phyloP scores from a whole-genome alignment of 257 asterid species.

The Primulina tabacum region DNA sequence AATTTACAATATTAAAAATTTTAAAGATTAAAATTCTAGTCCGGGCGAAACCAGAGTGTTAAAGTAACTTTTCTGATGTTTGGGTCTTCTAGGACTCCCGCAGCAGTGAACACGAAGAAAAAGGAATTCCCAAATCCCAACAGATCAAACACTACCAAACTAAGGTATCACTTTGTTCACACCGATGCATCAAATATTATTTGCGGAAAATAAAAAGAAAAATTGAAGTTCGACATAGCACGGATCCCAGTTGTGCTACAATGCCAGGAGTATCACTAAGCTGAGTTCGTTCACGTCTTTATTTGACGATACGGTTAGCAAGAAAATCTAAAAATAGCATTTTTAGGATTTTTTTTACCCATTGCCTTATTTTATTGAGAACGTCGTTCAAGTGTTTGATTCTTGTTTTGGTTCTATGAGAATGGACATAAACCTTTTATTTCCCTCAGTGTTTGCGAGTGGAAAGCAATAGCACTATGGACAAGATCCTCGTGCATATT shows the following conservation, averaged over 20 bases:
- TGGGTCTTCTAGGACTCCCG: no score
- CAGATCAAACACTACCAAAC: no score
- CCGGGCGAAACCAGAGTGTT: no score
- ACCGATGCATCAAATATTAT: no score
- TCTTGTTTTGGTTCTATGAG: constrained; percentile 5
- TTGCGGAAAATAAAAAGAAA: no score
- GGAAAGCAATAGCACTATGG: background rate
- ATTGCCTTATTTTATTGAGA: background rate
- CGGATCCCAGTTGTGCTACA: background rate
- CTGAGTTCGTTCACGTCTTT: background rate
- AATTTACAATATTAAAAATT: no score
- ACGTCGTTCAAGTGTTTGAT: constrained; percentile 15
- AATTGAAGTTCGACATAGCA: background rate
- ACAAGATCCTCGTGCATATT: background rate
- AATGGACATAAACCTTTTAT: background rate
- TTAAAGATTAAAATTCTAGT: no score
- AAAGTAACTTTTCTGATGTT: no score
- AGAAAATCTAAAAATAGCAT: background rate
- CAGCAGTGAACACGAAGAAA: no score
- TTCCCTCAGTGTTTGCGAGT: background rate
- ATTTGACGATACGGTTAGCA: background rate
- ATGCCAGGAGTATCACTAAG: background rate
- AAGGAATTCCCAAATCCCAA: no score
- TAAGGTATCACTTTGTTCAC: no score
- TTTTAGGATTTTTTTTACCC: background rate